phyloP scores from a whole-genome alignment of 192 early-diverging fungal species.

The Coemansia sp. region DNA sequence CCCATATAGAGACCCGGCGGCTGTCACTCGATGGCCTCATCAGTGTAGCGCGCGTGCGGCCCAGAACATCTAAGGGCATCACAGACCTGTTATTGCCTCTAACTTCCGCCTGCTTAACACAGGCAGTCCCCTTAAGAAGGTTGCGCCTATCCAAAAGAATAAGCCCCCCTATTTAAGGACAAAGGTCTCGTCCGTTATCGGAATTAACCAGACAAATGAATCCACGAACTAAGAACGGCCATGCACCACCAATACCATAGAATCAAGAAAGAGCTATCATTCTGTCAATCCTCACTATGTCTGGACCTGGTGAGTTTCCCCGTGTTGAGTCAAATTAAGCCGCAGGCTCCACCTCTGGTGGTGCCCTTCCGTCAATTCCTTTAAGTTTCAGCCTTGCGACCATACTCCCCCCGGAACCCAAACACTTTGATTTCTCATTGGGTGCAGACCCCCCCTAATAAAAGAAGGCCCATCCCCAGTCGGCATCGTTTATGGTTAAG shows the following conservation, averaged over 20 bases:
- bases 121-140: slow-evolving; percentile 54
- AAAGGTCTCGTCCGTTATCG: slow-evolving; percentile 85
- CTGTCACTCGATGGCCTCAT: slow-evolving; percentile 68
- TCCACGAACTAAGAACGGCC: slow-evolving; percentile 61
- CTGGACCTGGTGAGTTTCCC: slow-evolving; percentile 61
- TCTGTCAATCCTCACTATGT: slow-evolving; percentile 60
- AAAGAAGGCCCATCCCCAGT: slow-evolving; percentile 68
- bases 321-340: slow-evolving; percentile 72
- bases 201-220: slow-evolving; percentile 84
- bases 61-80: slow-evolving; percentile 85
- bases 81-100: slow-evolving; percentile 84
- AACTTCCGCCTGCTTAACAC: slow-evolving; percentile 69
- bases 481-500: slow-evolving; percentile 83
- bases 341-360: slow-evolving; percentile 55
- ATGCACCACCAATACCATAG: slow-evolving; percentile 55
- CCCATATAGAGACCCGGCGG: slow-evolving; percentile 46
- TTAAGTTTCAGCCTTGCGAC: slow-evolving; percentile 56
- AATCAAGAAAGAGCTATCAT: slow-evolving; percentile 59
- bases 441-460: slow-evolving; percentile 56
- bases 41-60: slow-evolving; percentile 83
- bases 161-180: slow-evolving; percentile 66
- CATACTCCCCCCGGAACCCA: slow-evolving; percentile 77
- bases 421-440: slow-evolving; percentile 78
- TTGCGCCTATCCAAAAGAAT: slow-evolving; percentile 32
- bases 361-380: slow-evolving; percentile 58